A percentile compares a stretch with the other conserved stretches of the same genome.
These are phyloP conservation scores for Gentiana straminea DNA, from an alignment of 257 asterid species.

Conservation along the genomic window DNA sequence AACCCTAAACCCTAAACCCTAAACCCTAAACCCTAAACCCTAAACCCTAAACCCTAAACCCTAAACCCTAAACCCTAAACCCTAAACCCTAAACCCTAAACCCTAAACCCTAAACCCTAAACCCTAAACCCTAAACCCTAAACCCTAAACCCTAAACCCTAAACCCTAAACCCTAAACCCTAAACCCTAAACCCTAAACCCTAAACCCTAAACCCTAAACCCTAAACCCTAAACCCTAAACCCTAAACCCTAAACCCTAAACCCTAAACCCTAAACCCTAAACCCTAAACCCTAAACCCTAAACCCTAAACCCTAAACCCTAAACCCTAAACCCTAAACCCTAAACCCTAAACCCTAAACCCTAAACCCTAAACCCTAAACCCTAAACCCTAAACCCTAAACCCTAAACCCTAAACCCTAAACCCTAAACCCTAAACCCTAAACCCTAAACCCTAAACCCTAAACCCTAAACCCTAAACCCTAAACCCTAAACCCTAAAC, in stretches of 20 bases:
- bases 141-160: slow-evolving; percentile 20
- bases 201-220: slow-evolving; percentile 19
- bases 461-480: no score
- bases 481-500: no score
- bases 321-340: no score
- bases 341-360: no score
- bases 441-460: no score
- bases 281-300: slow-evolving; percentile 24
- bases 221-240: slow-evolving; percentile 15
- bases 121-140: slow-evolving; percentile 14
- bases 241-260: slow-evolving; percentile 22
- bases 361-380: no score
- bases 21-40: slow-evolving; percentile 13
- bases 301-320: slow-evolving; percentile 10
- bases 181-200: slow-evolving; percentile 21
- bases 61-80: slow-evolving; percentile 10
- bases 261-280: slow-evolving; percentile 26
- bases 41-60: slow-evolving; percentile 12
- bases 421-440: no score
- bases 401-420: no score
- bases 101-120: slow-evolving; percentile 11
- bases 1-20: slow-evolving; percentile 12
- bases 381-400: no score
- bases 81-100: slow-evolving; percentile 13
- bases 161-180: slow-evolving; percentile 22